Conservation (phyloP, 768 basidiomycete genomes). For the Trametes villosa region DNA sequence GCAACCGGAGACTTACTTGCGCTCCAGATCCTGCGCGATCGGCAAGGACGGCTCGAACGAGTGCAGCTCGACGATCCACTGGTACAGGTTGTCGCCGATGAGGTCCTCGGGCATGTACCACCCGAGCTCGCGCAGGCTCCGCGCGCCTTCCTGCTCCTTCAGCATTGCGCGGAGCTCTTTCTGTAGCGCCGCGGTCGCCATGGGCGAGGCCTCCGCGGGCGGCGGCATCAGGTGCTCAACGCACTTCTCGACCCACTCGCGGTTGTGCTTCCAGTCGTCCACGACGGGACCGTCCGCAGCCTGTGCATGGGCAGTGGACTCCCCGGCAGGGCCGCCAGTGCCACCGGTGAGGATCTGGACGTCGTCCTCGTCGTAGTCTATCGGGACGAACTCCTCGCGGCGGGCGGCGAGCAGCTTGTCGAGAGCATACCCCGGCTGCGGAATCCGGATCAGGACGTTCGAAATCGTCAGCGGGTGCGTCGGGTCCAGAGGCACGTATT, state of each 20-base stretch:
- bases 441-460: constrained; percentile 48
- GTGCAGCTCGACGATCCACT: constrained; percentile 77
- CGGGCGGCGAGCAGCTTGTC: constrained; percentile 50
- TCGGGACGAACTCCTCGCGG: constrained; percentile 44
- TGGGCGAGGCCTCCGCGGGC: constrained; percentile 56
- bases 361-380: constrained; percentile 57
- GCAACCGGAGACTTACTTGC: constrained; percentile 39
- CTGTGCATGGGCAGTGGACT: neutral
- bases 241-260: constrained; percentile 49
- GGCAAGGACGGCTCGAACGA: constrained; percentile 67
- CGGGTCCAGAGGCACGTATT: constrained; percentile 55
- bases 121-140: constrained; percentile 58
- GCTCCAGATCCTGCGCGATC: constrained; percentile 61
- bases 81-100: constrained; percentile 69
- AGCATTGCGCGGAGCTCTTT: constrained; percentile 66
- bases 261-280: constrained; percentile 61
- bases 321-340: too few relatives aligned
- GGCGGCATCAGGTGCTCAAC: constrained; percentile 60
- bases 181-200: constrained; percentile 60
- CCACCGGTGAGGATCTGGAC: constrained; percentile 43
- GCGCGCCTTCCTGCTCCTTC: constrained; percentile 56
- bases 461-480: constrained; percentile 46
- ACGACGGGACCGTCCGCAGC: neutral
- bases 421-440: constrained; percentile 60
- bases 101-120: constrained; percentile 75